These are phyloP conservation scores for Suillus hirtellus DNA, from an alignment of 768 basidiomycete species.

Conservation along the genomic window DNA sequence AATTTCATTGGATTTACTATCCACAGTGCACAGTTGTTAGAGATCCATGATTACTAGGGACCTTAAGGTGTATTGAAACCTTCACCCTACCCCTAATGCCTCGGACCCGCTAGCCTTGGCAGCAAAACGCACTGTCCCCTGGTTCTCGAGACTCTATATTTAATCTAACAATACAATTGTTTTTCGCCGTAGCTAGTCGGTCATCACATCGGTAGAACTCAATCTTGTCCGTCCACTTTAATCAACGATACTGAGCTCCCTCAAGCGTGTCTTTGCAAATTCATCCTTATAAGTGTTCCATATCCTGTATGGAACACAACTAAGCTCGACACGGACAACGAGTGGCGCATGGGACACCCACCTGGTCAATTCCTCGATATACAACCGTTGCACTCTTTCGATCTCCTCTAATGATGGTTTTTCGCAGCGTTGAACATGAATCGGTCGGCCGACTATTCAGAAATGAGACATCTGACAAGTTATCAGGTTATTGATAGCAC, in stretches of 20 bases:
- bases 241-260: conserved; percentile 78
- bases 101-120: neutral
- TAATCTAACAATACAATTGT: neutral
- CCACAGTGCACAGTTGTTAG: too few relatives aligned
- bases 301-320: conserved; percentile 52
- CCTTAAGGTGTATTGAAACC: neutral
- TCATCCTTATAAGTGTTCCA: conserved; percentile 97
- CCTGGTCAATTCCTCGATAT: conserved; percentile 93
- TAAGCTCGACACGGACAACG: conserved; percentile 3
- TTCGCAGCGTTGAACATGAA: conserved; percentile 72
- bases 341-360: conserved; percentile 36
- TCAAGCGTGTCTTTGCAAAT: conserved; percentile 80
- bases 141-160: neutral
- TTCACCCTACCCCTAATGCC: neutral
- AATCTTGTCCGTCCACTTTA: conserved; percentile 27
- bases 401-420: conserved; percentile 84
- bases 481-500: conserved; percentile 35
- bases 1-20: too few relatives aligned
- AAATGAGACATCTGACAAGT: neutral
- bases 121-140: neutral
- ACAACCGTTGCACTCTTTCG: conserved; percentile 73
- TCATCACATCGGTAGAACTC: neutral
- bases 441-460: conserved; percentile 80
- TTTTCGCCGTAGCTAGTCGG: neutral
- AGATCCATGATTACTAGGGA: neutral